Percentiles rank a stretch among this genome's conserved stretches.
Conservation (phyloP, 805 yeast genomes). For the Pichia exigua region DNA sequence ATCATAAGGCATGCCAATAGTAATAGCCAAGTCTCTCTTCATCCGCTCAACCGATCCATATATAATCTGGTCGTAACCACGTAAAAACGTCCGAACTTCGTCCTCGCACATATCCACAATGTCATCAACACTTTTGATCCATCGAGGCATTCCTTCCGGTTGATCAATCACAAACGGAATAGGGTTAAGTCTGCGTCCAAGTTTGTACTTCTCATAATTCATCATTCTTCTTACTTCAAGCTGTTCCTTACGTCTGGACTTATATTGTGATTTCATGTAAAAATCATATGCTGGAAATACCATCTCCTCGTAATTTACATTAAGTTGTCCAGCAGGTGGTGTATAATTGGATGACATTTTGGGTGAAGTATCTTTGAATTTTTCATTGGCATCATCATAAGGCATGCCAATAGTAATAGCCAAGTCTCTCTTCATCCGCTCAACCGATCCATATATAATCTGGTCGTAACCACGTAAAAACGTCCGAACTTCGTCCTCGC, state of each 20-base stretch:
- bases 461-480: background rate
- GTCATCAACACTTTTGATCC: background rate
- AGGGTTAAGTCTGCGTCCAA: too few relatives aligned
- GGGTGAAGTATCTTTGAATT: too few relatives aligned
- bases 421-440: background rate
- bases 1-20: background rate
- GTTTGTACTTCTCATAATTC: too few relatives aligned
- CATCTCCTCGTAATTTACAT: too few relatives aligned
- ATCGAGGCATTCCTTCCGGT: background rate
- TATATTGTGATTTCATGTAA: too few relatives aligned
- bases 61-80: background rate
- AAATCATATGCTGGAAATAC: too few relatives aligned
- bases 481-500: background rate
- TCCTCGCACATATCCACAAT: background rate
- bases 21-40: background rate
- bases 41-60: background rate
- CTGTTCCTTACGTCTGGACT: too few relatives aligned
- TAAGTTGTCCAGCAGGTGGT: too few relatives aligned
- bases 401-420: background rate
- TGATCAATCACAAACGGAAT: background rate
- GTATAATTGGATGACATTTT: too few relatives aligned
- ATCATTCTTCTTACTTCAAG: too few relatives aligned
- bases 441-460: background rate
- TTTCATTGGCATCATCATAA: background rate
- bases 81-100: background rate